Evolutionary conservation across 306 rosid genomes (phyloP), one percentile per base, ranked within the genome.

Genomic region (Lupinus albus): DNA sequence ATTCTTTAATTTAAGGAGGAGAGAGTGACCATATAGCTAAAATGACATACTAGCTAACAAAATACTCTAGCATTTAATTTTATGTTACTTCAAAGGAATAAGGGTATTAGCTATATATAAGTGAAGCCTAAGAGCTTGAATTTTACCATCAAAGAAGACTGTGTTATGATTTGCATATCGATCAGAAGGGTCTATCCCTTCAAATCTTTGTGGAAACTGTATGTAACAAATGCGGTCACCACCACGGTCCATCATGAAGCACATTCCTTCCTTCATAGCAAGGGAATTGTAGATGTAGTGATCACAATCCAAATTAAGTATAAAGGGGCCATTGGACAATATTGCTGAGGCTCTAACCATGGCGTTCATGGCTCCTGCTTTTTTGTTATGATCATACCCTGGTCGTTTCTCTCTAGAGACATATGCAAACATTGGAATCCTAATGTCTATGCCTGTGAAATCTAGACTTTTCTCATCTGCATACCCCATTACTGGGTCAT

Each of bases 301-400:
- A 74, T 91, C 91, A 77, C 97, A 91, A 8, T 88, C 95, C 64
- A 91, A 71, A 51, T 91, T 91, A 21, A 88, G 95, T 48, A 91
- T 86, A 55, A 91, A 91, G 1, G 97, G 81, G 0, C 97, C 97
- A 18, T 91, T 91, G 3, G 97, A 86, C 56, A 91, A 64, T 18
- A 91, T 79, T 14, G 95, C 95, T 0, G 97, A 88, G 38, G 97
- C 97, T 80, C 97, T 78, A 64, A 91, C 95, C 95, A 91, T 41
- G 49, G 95, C 85, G 3, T 91, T 91, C 97, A 91, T 91, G 69
- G 97, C 97, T 61, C 97, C 97, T 17, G 92, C 97, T 81, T 91
- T 91, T 84, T 88, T 88, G 84, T 91, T 84, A 73, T 88, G 97
- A 71, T 91, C 95, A 42, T 68, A 86, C 0, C 97, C 97, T 6